A percentile compares a stretch with the other conserved stretches of the same genome.
These are phyloP conservation scores for Ustilago sp. DNA, from an alignment of 1,284 basidiomycete genomes.

Conservation along the genomic window DNA sequence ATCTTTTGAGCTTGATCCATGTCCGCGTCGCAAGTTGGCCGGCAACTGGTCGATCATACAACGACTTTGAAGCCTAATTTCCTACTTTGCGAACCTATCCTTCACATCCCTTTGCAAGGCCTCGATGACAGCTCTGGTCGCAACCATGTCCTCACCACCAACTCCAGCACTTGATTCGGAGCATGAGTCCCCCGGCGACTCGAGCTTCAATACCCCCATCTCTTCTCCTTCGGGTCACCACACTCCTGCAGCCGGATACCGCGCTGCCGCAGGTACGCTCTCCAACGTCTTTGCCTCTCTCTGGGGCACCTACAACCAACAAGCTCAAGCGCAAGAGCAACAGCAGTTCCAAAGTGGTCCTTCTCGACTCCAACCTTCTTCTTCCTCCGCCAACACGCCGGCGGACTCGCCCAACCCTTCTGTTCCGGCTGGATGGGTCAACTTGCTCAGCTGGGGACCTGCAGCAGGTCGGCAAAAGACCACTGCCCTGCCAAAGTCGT, in stretches of 20 bases:
- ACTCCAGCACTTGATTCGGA: constrained; percentile 18
- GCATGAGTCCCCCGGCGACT: constrained; percentile 24
- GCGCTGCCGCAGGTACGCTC: constrained; percentile 40
- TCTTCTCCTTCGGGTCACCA: constrained; percentile 32
- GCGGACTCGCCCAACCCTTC: constrained; percentile 22
- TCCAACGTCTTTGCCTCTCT: constrained; percentile 47
- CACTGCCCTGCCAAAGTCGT: constrained; percentile 18
- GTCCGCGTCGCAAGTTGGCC: neutral
- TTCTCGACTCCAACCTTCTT: constrained; percentile 23
- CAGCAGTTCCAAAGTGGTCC: constrained; percentile 31
- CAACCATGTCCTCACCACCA: constrained; percentile 33
- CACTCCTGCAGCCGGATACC: constrained; percentile 39
- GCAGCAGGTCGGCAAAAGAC: constrained; percentile 31
- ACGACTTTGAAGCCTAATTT: neutral
- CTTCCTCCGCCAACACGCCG: neutral
- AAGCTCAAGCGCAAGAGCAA: constrained; percentile 16
- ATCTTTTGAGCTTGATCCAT: neutral
- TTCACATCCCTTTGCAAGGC: neutral
- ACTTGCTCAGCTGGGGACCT: constrained; percentile 47
- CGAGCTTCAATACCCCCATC: constrained; percentile 29
- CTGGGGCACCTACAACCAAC: constrained; percentile 46
- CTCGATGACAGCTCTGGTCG: constrained; percentile 26
- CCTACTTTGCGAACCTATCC: neutral
- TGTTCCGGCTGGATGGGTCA: constrained; percentile 46
- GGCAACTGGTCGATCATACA: too few relatives aligned